Conservation (phyloP, 768 basidiomycete species). For the Dentipellis sp. region DNA sequence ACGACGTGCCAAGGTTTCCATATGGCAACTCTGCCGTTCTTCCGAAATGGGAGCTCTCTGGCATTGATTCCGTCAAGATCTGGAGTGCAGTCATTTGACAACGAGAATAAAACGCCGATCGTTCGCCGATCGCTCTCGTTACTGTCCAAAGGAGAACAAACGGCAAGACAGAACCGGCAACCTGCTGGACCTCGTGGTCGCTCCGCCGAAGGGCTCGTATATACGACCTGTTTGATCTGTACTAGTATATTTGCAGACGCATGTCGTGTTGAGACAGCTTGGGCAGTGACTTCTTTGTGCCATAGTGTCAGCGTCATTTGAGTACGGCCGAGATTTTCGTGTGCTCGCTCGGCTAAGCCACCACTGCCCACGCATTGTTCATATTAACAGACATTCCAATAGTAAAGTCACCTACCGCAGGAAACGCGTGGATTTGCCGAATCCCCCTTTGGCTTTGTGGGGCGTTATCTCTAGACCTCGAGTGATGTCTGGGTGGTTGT, state of each 20-base stretch:
- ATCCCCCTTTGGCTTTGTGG: not conserved
- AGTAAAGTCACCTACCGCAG: not conserved
- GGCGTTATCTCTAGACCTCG: not conserved
- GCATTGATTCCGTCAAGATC: no score
- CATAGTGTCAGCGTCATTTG: slow-evolving; percentile 6
- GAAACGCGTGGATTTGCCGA: not conserved
- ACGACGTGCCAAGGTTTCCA: no score
- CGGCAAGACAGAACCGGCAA: slow-evolving; percentile 5
- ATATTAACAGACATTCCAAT: not conserved
- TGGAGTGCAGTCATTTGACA: no score
- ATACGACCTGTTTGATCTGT: slow-evolving; percentile 3
- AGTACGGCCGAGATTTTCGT: slow-evolving; percentile 2
- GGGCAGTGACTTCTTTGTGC: slow-evolving; percentile 4
- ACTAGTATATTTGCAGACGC: slow-evolving; percentile 2
- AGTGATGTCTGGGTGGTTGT: not conserved
- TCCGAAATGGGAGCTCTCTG: no score
- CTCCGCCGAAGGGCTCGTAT: not conserved
- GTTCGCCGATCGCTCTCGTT: no score
- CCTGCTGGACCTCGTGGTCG: not conserved
- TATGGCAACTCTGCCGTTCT: no score
- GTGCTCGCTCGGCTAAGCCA: slow-evolving; percentile 8
- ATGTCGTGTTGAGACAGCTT: not conserved
- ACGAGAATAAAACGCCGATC: no score
- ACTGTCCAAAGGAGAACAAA: not conserved
- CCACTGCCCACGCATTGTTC: not conserved